These are phyloP conservation scores for Exophiala xenobiotica DNA, from an alignment of 2,329 filamentous ascomycete genomes.

Conservation along the genomic window DNA sequence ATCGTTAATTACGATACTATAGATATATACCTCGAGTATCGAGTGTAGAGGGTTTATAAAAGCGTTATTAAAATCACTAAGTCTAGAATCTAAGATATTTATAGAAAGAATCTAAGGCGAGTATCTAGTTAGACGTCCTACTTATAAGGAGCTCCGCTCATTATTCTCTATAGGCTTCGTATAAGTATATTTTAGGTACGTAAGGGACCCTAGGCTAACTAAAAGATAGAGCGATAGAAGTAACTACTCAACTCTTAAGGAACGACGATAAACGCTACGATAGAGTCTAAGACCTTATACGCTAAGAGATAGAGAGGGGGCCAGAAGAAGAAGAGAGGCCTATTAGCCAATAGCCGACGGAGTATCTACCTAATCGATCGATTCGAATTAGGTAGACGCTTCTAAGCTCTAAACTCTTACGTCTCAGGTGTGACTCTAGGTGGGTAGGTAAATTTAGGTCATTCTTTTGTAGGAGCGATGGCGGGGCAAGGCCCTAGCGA, in stretches of 20 bases:
- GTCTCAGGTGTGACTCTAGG: not conserved
- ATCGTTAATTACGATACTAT: not conserved
- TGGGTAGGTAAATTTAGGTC: too few relatives aligned
- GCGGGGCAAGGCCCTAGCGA: not conserved
- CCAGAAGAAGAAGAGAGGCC: not conserved
- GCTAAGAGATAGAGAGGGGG: not conserved
- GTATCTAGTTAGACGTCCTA: too few relatives aligned
- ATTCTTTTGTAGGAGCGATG: not conserved
- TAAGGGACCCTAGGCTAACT: not conserved
- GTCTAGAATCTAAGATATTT: too few relatives aligned
- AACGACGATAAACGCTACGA: too few relatives aligned
- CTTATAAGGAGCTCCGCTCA: too few relatives aligned
- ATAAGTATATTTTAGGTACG: not conserved
- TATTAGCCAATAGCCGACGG: not conserved
- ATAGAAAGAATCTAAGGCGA: too few relatives aligned
- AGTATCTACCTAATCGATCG: too few relatives aligned
- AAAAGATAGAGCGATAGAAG: not conserved
- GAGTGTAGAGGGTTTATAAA: not conserved
- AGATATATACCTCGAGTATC: not conserved
- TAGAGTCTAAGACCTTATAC: too few relatives aligned
- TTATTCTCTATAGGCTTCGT: not conserved
- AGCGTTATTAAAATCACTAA: too few relatives aligned
- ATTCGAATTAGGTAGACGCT: not conserved
- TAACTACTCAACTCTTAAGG: not conserved
- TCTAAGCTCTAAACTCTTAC: not conserved